Evolutionary conservation across 306 rosid genomes (phyloP), one percentile per base, ranked within the genome.

Genomic region (Vigna mungo): DNA sequence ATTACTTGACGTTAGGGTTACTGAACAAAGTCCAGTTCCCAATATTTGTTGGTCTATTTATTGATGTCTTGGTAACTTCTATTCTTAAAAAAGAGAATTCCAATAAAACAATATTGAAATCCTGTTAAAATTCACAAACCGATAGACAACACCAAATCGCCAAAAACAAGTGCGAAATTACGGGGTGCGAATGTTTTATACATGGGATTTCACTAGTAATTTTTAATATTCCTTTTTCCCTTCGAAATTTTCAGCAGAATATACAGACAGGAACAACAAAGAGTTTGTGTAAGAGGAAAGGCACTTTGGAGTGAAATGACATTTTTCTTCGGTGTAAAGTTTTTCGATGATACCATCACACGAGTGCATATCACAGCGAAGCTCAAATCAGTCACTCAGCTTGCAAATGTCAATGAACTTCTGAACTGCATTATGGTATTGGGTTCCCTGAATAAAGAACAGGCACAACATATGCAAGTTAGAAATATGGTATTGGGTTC

Each of bases 401-500:
- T 85, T 88, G 89, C 87, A 88, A 69, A 89, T 91, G 74, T 91
- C 90, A 73, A 88, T 86, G 87, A 94, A 86, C 83, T 87, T 88
- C 90, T 84, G 96, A 56, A 84, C 84, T 72, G 96, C 92, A 86
- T 91, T 90, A 84, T 85, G 90, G 69, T 91, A 91, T 77, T 90
- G 92, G 82, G 92, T 88, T 81, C 91, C 93, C 88, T 91, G 91
- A 68, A 73, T 70, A 25, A 51, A 37, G 54, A 53, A 23, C 30
- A 20, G 21, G 21, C 21, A 20, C 21, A 20, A 20, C 46, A 61
- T 20, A 25, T 27, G 72, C 48, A 71, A 61, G 78, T 81, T 70
- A 75, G 48, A 74, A 72, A 75, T n/a, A n/a, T n/a, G n/a, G n/a
- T n/a, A n/a, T n/a, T n/a, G n/a, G n/a, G n/a, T n/a, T 81, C 91